Evolutionary conservation across 2,329 filamentous ascomycete genomes (phyloP).

Genomic region (Oidium heveae): DNA sequence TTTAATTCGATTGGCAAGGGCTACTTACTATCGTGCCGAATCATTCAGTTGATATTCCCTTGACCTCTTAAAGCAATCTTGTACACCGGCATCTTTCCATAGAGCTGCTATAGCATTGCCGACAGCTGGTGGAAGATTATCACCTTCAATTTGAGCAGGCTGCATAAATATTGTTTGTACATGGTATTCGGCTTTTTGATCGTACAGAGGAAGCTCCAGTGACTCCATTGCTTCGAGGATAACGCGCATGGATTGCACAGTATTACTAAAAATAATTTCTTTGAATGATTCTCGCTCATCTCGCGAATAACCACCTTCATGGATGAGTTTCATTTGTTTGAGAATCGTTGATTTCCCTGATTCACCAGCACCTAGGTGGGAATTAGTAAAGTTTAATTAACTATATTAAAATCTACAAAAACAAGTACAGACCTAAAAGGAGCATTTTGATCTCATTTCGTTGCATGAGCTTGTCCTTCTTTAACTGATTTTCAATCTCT

Average conservation of each 20-base stretch:
- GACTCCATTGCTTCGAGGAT: slow-evolving; percentile 82
- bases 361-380: slow-evolving; percentile 48
- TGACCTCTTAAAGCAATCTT: slow-evolving; percentile 65
- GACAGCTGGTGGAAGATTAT: slow-evolving; percentile 56
- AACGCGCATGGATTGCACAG: slow-evolving; percentile 78
- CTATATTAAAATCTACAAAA: no score
- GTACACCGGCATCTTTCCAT: slow-evolving; percentile 68
- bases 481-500: slow-evolving; percentile 98
- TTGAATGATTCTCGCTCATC: slow-evolving; percentile 90
- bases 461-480: slow-evolving; percentile 96
- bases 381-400: no score
- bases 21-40: slow-evolving; percentile 70
- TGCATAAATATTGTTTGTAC: slow-evolving; percentile 18
- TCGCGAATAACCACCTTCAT: slow-evolving; percentile 94
- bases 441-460: slow-evolving; percentile 99
- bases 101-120: slow-evolving; percentile 58
- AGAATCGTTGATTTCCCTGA: slow-evolving; percentile 90
- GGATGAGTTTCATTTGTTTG: slow-evolving; percentile 98
- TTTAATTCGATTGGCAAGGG: no score
- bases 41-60: slow-evolving; percentile 84
- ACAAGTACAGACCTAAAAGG: slow-evolving; percentile 51
- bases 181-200: slow-evolving; percentile 19
- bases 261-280: slow-evolving; percentile 85
- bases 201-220: slow-evolving; percentile 55
- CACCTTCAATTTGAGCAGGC: slow-evolving; percentile 43